These are phyloP conservation scores for Artemisia tridentata DNA, from an alignment of 129 eudicot species.

Conservation along the genomic window DNA sequence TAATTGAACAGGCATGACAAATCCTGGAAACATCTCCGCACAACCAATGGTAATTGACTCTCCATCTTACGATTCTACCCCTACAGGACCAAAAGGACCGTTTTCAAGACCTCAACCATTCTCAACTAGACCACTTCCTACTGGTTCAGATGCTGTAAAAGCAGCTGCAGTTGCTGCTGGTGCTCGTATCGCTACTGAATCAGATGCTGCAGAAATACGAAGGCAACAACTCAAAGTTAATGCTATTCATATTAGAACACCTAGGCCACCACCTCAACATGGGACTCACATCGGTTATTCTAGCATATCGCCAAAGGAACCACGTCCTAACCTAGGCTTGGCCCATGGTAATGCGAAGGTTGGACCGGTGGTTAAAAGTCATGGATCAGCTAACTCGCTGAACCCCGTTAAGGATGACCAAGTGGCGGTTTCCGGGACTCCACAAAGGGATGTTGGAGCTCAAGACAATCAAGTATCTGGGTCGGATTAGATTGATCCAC, in stretches of 20 bases:
- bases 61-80: conserved; percentile 27
- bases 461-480: background rate
- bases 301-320: conserved; percentile 31
- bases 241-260: conserved; percentile 51
- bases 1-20: conserved; percentile 25
- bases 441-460: too few species aligned
- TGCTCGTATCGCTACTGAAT: conserved; percentile 70
- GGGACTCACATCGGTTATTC: conserved; percentile 34
- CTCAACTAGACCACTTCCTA: conserved; percentile 29
- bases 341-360: conserved; percentile 29
- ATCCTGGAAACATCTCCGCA: conserved; percentile 11
- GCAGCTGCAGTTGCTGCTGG: too few species aligned
- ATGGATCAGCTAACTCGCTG: conserved; percentile 20
- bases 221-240: conserved; percentile 62
- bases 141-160: conserved; percentile 55
- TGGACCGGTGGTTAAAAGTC: conserved; percentile 26
- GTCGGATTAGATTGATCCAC: conserved; percentile 25
- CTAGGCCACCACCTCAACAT: conserved; percentile 36
- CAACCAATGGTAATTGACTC: conserved; percentile 35
- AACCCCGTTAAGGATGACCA: conserved; percentile 28
- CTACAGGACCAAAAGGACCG: conserved; percentile 35
- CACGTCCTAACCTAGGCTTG: conserved; percentile 38
- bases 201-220: conserved; percentile 58
- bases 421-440: background rate
- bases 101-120: conserved; percentile 37